Evolutionary conservation across 371 early-diverging fungal species (phyloP).

Genomic region (Rhizomucor miehei): DNA sequence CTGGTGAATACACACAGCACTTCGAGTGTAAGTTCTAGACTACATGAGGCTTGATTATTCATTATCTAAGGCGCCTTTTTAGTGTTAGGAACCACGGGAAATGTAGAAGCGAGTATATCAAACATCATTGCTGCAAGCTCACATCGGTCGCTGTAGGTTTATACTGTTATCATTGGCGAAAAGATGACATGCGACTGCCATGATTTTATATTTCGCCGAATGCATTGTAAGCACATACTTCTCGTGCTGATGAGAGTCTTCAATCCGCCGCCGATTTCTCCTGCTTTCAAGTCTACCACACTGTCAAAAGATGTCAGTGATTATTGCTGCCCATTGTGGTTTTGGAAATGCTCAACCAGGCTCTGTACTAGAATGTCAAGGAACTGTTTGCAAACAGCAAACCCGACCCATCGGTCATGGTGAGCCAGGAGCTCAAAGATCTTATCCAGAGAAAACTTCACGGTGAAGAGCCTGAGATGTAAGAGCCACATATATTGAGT

Average conservation of each 20-base stretch:
- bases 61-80: not conserved
- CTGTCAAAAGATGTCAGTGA: constrained; percentile 2
- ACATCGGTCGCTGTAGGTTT: constrained; percentile 12
- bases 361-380: constrained; percentile 5
- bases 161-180: constrained; percentile 20
- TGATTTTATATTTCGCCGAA: constrained; percentile 13
- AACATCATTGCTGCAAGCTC: not conserved
- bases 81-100: constrained; percentile 37
- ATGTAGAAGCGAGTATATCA: constrained; percentile 17
- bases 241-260: constrained; percentile 32
- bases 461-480: not conserved
- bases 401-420: constrained; percentile 19
- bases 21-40: constrained; percentile 22
- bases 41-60: too few relatives aligned
- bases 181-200: constrained; percentile 21
- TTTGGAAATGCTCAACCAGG: not conserved
- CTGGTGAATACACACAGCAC: constrained; percentile 4
- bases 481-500: not conserved
- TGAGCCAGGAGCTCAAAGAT: not conserved
- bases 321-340: not conserved
- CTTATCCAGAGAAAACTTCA: not conserved
- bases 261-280: constrained; percentile 11
- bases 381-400: constrained; percentile 8
- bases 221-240: constrained; percentile 35
- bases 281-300: constrained; percentile 2